Evolutionary conservation across 2,329 filamentous ascomycete species (phyloP), one percentile per base, ranked within the genome.

Genomic region (Fusarium humuli): DNA sequence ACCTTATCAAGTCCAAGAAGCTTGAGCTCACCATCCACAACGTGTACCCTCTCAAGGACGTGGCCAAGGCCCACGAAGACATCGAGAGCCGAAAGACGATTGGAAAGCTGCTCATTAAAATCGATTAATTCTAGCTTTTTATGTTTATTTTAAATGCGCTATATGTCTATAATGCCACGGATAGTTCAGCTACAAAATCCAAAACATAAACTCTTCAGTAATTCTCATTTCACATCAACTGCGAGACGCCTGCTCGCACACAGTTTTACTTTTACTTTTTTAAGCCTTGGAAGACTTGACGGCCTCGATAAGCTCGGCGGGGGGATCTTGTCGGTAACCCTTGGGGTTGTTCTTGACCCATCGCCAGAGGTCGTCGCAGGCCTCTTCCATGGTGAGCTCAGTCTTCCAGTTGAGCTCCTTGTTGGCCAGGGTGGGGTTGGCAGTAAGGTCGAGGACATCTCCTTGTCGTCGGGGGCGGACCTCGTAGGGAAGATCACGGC

Each of bases 321-420:
- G 95, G n/a, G 95, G 94, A 72, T 94, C 87, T 83, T 98, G 94
- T 72, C 92, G 88, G 84, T 98, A 98, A 23, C 96, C 96, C 83
- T 94, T 90, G 25, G 96, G 96, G 84, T 98, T 98, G 83, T 98
- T 98, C 83, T 92, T 87, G 18, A 97, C 97, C 96, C 96, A 99
- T 77, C 90, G 91, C 96, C 96, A 99, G 72, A 99, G 86, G 81
- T 99, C 94, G 74, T 91, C 89, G 80, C 96, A 99, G 27, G 95
- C 94, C 80, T 97, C 90, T 83, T 98, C 95, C 79, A 99, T 89
- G 22, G 92, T 94, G 62, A 92, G 86, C 83, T 97, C 88, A 2
- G 96, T 94, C 86, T 94, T 94, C 96, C 96, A 99, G 69, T 90
- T 85, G 57, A 99, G 87, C 84, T 99, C 96, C 79, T 89, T 84